Conservation (phyloP, 805 yeast genomes). For the Candida xiaguanensis region DNA sequence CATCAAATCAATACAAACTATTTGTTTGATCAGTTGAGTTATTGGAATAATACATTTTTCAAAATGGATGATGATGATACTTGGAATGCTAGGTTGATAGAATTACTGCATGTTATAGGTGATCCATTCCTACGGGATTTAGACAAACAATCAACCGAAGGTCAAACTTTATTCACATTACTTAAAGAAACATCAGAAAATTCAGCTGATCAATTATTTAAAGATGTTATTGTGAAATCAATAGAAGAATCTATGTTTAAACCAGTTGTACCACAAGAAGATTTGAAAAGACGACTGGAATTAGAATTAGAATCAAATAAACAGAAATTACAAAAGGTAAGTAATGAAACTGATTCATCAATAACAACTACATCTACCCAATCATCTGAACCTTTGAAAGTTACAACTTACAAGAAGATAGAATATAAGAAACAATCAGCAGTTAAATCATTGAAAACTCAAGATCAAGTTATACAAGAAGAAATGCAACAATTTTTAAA, state of each 20-base stretch:
- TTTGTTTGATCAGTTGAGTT: not conserved
- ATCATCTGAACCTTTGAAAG: not conserved
- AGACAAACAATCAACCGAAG: slow-evolving; percentile 4
- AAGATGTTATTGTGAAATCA: slow-evolving; percentile 8
- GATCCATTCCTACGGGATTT: slow-evolving; percentile 10
- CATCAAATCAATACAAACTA: slow-evolving; percentile 1
- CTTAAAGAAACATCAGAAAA: slow-evolving; percentile 3
- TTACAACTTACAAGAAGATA: not conserved
- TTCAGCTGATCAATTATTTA: slow-evolving; percentile 9
- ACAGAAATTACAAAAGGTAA: slow-evolving; percentile 2
- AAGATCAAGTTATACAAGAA: slow-evolving; percentile 9
- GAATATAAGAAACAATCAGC: slow-evolving; percentile 7
- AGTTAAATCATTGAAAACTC: slow-evolving; percentile 13
- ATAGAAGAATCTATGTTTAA: slow-evolving; percentile 10
- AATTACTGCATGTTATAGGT: slow-evolving; percentile 9
- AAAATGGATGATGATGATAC: slow-evolving; percentile 6
- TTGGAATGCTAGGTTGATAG: slow-evolving; percentile 10
- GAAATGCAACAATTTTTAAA: slow-evolving; percentile 18
- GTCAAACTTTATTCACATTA: slow-evolving; percentile 1
- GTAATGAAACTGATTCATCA: not conserved
- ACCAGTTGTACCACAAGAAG: slow-evolving; percentile 7
- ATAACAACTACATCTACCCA: not conserved
- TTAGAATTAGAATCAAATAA: slow-evolving; percentile 3
- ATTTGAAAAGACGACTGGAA: slow-evolving; percentile 8
- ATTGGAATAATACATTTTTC: not conserved